Percentiles rank a stretch among this genome's conserved stretches.
Evolutionary conservation across 768 basidiomycete genomes (phyloP).

Genomic region (Boletus vermiculosoides): DNA sequence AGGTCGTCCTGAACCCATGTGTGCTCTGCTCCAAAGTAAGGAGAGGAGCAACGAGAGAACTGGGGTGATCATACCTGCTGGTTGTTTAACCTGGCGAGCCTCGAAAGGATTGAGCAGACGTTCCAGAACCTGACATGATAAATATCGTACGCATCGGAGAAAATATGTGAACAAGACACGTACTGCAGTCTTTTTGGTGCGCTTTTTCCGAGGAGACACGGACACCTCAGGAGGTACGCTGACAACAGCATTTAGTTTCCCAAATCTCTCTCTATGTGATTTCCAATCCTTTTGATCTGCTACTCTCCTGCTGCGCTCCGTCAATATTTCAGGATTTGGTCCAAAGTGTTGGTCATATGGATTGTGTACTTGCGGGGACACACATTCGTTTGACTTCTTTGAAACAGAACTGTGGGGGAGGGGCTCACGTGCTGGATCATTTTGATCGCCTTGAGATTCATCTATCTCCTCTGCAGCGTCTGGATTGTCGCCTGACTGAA

Average conservation of each 20-base stretch:
- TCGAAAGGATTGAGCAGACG: conserved; percentile 56
- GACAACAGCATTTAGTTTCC: conserved; percentile 54
- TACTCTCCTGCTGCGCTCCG: conserved; percentile 46
- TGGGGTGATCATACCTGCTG: conserved; percentile 41
- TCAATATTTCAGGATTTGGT: conserved; percentile 47
- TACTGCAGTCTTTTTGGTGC: conserved; percentile 25
- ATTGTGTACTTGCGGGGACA: conserved; percentile 31
- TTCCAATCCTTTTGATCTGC: conserved; percentile 62
- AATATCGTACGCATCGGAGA: neutral
- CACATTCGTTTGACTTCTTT: neutral
- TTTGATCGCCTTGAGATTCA: conserved; percentile 32
- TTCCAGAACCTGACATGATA: conserved; percentile 48
- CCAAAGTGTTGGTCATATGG: conserved; percentile 79
- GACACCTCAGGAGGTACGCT: conserved; percentile 44
- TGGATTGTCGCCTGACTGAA: conserved; percentile 20
- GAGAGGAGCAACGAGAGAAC: neutral
- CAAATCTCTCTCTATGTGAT: conserved; percentile 43
- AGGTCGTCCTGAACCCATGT: conserved; percentile 63
- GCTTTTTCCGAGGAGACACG: conserved; percentile 28
- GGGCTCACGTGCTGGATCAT: conserved; percentile 18
- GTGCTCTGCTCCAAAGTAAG: conserved; percentile 38
- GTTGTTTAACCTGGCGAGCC: conserved; percentile 50
- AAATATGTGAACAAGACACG: conserved; percentile 8
- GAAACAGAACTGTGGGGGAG: neutral
- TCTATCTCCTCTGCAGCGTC: conserved; percentile 30